phyloP scores from a whole-genome alignment of 2,329 filamentous ascomycete species.

The Davidsoniella eucalypti region DNA sequence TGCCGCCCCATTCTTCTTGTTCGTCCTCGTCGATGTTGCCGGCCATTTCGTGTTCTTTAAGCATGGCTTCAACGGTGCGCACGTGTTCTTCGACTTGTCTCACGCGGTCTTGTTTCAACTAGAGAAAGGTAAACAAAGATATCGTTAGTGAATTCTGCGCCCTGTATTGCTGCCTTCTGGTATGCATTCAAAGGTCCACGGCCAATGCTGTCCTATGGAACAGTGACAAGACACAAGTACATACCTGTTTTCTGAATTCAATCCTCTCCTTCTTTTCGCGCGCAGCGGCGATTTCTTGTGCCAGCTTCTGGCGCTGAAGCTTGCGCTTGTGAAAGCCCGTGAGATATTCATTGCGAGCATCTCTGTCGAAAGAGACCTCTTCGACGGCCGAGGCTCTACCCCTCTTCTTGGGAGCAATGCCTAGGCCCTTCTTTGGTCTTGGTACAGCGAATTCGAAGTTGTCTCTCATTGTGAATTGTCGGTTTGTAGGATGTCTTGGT shows the following conservation, averaged over 20 bases:
- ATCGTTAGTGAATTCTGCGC: background rate
- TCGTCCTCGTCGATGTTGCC: constrained; percentile 24
- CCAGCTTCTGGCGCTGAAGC: constrained; percentile 64
- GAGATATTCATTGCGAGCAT: constrained; percentile 69
- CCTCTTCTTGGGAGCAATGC: constrained; percentile 48
- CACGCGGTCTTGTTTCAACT: constrained; percentile 74
- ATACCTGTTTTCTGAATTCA: constrained; percentile 57
- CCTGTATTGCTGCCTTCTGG: background rate
- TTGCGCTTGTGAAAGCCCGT: constrained; percentile 97
- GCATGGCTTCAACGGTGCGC: constrained; percentile 52
- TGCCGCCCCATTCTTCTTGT: constrained; percentile 42
- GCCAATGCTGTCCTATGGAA: background rate
- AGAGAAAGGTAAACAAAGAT: background rate
- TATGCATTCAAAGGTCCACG: background rate
- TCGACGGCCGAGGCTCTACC: constrained; percentile 46
- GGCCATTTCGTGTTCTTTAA: constrained; percentile 43
- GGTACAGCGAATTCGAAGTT: constrained; percentile 34
- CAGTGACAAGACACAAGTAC: constrained; percentile 12
- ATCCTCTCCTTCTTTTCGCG: constrained; percentile 64
- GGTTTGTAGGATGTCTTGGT: constrained; percentile 6
- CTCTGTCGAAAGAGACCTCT: constrained; percentile 71
- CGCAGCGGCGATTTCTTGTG: constrained; percentile 65
- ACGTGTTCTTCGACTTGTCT: constrained; percentile 72
- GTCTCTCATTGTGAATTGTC: constrained; percentile 8
- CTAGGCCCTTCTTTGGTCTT: constrained; percentile 41